Base-by-base conservation (phyloP, 257 asterid genomes). In the Plectranthus barbatus region DNA sequence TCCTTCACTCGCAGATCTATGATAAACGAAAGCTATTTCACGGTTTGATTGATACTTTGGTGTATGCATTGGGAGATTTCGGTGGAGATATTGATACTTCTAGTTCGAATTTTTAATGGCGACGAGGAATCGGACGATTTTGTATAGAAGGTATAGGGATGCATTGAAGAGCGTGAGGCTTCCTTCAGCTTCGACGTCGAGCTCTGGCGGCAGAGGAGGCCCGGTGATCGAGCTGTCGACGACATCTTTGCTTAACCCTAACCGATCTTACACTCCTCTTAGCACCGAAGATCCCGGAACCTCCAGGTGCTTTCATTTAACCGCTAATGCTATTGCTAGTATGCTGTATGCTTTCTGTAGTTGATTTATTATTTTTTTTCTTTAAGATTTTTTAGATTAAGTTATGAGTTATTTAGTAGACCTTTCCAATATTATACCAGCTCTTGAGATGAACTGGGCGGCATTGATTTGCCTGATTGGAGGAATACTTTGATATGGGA, bases 161-260 rank as follows among this genome's bases (percentile, higher is more conserved):
- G 95, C 97, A 19, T 65, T 89, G 75, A 92, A 86, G 80, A 87
- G 91, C 77, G 96, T 92, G 45, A 83, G 99, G 79, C 68, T 73
- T 70, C 95, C 98, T 65, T 68, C 79, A n/a, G 85, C 84, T 12
- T 82, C 86, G 47, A 67, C 90, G 64, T 74, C 91, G 60, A 77
- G 80, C 77, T 72, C 84, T 71, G 86, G 75, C 64, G 70, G 75
- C 50, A 68, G 77, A 42, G 83, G 84, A 33, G 96, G 95, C 9
- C 84, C 97, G 4, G 97, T 92, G 76, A 89, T 92, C 75, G 97
- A 92, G 81, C 78, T 92, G 55, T 72, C 97, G 2, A 85, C 99
- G 54, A 69, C 97, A 68, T 85, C 96, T 23, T 79, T 91, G 68
- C 92, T 92, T 39, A 89, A 88, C 76, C 85, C 81, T 47, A 73